Evolutionary conservation across 306 rosid species (phyloP).

Genomic region (Quercus variabilis): DNA sequence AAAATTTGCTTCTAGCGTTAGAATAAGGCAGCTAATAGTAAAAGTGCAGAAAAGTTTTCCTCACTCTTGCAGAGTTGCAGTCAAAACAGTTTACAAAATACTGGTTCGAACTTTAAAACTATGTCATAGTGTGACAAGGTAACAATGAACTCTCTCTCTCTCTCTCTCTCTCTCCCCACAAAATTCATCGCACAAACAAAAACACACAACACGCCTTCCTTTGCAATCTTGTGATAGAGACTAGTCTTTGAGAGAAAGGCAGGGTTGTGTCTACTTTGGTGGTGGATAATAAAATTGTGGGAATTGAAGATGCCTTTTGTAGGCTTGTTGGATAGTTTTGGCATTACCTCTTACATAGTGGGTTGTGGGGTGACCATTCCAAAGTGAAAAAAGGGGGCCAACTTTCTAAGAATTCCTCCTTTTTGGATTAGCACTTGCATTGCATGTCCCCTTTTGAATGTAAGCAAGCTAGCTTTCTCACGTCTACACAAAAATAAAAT

Average conservation of each 20-base stretch:
- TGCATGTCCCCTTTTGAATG: constrained; percentile 60
- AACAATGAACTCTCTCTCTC: neutral
- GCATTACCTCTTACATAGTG: neutral
- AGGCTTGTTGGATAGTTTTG: constrained; percentile 12
- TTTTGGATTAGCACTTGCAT: constrained; percentile 52
- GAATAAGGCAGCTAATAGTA: neutral
- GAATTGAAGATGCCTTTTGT: constrained; percentile 16
- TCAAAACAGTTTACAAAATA: neutral
- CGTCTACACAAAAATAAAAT: constrained; percentile 24
- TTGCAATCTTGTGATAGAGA: constrained; percentile 47
- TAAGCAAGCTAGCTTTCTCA: constrained; percentile 34
- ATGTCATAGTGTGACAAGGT: neutral
- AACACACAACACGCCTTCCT: neutral
- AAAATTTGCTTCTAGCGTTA: neutral
- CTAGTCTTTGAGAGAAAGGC: constrained; percentile 34
- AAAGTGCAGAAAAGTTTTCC: neutral
- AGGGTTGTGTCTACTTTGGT: constrained; percentile 8
- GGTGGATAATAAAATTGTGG: constrained; percentile 15
- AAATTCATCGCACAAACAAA: constrained; percentile 22
- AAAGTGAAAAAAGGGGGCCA: constrained; percentile 67
- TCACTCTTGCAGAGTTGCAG: neutral
- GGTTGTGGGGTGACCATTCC: constrained; percentile 43
- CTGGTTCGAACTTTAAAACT: neutral
- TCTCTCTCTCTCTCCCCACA: neutral
- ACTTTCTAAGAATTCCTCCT: constrained; percentile 64